These are phyloP conservation scores for Hermanozyma aechmeae DNA, from an alignment of 805 yeast species.

Conservation along the genomic window DNA sequence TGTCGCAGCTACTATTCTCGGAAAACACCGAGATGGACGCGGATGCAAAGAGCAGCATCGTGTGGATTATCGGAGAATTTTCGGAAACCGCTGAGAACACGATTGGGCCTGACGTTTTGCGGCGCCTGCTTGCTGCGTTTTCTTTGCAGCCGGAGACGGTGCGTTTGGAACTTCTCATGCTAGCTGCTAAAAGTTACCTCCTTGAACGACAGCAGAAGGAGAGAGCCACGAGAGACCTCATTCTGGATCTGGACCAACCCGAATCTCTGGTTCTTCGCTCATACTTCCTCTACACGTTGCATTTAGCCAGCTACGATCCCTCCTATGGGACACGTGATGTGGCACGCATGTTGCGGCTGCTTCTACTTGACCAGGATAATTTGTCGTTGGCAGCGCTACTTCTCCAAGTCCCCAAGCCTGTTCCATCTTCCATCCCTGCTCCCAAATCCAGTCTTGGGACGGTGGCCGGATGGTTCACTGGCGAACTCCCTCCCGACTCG, in stretches of 20 bases:
- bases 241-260: no score
- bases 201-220: conserved; percentile 36
- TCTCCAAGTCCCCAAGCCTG: conserved; percentile 70
- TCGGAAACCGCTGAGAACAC: conserved; percentile 24
- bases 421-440: no score
- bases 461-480: no score
- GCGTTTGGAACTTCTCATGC: conserved; percentile 58
- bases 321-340: conserved; percentile 76
- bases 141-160: conserved; percentile 47
- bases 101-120: conserved; percentile 68
- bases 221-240: conserved; percentile 5
- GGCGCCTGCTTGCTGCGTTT: conserved; percentile 45
- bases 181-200: conserved; percentile 66
- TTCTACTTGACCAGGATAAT: conserved; percentile 36
- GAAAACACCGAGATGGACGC: conserved; percentile 12
- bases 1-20: conserved; percentile 17
- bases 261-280: conserved; percentile 21
- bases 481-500: no score
- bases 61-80: conserved; percentile 90
- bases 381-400: conserved; percentile 59
- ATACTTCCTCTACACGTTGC: conserved; percentile 53
- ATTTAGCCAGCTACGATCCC: conserved; percentile 64
- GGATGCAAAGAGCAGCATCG: conserved; percentile 68
- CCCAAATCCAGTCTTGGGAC: no score
- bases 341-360: conserved; percentile 61